Percentiles rank a stretch among this genome's conserved stretches.
These are phyloP conservation scores for Xylona heveae DNA, from an alignment of 495 filamentous ascomycete genomes.

Conservation along the genomic window DNA sequence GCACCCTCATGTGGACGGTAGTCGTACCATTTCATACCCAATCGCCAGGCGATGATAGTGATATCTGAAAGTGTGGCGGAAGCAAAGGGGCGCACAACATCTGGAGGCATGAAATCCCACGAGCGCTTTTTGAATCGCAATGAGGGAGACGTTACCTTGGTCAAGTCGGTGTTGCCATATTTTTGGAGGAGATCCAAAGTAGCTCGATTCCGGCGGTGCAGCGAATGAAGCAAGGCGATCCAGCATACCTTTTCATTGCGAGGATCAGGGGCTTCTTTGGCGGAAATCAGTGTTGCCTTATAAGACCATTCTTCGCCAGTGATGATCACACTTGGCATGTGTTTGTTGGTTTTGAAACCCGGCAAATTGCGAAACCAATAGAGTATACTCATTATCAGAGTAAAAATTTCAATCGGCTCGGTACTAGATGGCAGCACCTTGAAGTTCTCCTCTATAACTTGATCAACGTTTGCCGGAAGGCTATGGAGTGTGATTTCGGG, in stretches of 20 bases:
- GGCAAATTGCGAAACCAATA: not conserved
- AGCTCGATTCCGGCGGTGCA: not conserved
- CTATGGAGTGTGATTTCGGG: constrained; percentile 8
- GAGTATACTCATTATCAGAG: too few species aligned
- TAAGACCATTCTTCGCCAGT: not conserved
- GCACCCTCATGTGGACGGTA: constrained; percentile 14
- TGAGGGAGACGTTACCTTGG: too few species aligned
- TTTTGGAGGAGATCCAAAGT: not conserved
- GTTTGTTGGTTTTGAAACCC: too few species aligned
- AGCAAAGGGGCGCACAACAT: constrained; percentile 14
- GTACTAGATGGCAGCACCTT: too few species aligned
- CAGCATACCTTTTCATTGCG: not conserved
- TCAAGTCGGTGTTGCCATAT: not conserved
- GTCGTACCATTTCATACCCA: constrained; percentile 16
- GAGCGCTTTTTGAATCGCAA: constrained; percentile 9
- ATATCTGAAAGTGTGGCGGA: constrained; percentile 12
- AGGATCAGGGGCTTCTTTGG: constrained; percentile 1
- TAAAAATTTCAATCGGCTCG: too few species aligned
- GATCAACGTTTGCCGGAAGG: not conserved
- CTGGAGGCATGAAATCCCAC: constrained; percentile 17
- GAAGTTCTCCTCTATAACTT: too few species aligned
- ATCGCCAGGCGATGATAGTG: constrained; percentile 12
- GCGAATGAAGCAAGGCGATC: not conserved
- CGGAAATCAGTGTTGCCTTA: not conserved
- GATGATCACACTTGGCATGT: not conserved